phyloP scores from a whole-genome alignment of 2,329 filamentous ascomycete genomes.

The Trichothecium roseum region DNA sequence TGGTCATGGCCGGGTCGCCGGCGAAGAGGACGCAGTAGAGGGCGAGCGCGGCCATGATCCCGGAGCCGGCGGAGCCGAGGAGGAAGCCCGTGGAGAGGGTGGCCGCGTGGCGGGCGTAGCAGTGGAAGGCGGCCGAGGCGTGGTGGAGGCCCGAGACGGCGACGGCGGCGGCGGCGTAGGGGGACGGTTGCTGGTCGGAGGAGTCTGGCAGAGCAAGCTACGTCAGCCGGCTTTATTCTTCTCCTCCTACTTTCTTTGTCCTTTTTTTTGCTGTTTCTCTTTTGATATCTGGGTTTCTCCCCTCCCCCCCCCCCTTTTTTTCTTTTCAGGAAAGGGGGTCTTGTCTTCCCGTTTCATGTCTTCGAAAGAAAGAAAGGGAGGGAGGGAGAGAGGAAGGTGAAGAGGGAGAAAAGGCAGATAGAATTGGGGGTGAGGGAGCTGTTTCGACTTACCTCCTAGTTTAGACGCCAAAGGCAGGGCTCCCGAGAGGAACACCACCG shows the following conservation, averaged over 20 bases:
- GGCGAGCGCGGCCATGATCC: conserved; percentile 46
- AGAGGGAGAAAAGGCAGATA: not conserved
- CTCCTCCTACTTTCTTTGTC: too few species aligned
- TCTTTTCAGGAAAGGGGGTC: not conserved
- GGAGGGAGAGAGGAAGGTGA: conserved; percentile 1
- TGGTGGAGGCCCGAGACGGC: conserved; percentile 60
- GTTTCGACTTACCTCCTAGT: conserved; percentile 21
- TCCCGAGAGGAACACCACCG: conserved; percentile 61
- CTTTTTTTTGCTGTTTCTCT: too few species aligned
- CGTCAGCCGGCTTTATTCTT: too few species aligned
- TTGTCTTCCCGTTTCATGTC: not conserved
- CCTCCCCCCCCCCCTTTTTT: too few species aligned
- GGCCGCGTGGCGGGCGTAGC: conserved; percentile 56
- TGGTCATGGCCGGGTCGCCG: conserved; percentile 24
- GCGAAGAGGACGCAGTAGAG: conserved; percentile 24
- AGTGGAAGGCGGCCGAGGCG: conserved; percentile 48
- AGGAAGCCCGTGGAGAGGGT: conserved; percentile 46
- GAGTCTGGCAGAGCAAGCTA: too few species aligned
- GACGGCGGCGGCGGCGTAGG: conserved; percentile 56
- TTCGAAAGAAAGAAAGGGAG: not conserved
- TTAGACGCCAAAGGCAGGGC: conserved; percentile 53
- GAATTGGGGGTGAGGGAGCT: not conserved
- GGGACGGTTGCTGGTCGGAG: too few species aligned
- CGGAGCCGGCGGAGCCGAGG: conserved; percentile 48
- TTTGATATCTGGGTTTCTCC: too few species aligned